Evolutionary conservation across 176 grass and related monocot species (phyloP).

Genomic region (Juncus effusus): DNA sequence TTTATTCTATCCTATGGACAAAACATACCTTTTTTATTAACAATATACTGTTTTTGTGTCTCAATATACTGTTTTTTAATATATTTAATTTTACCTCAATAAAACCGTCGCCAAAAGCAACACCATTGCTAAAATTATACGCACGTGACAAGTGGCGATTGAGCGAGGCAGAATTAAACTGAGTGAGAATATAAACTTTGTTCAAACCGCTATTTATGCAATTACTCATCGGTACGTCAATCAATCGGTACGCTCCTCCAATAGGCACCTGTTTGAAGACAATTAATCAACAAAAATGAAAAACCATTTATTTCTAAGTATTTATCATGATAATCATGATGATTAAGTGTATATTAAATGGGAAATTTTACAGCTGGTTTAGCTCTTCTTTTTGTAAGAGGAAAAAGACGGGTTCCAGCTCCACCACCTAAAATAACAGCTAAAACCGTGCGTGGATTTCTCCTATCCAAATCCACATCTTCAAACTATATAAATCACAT

Average conservation of each 20-base stretch:
- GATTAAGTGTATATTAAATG: not conserved
- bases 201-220: slow-evolving; percentile 92
- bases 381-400: slow-evolving; percentile 81
- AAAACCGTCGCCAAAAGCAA: slow-evolving; percentile 65
- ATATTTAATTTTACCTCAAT: slow-evolving; percentile 45
- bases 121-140: slow-evolving; percentile 66
- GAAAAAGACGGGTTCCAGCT: slow-evolving; percentile 78
- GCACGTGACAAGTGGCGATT: slow-evolving; percentile 75
- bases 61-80: not conserved
- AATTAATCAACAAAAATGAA: not conserved
- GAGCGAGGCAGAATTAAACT: slow-evolving; percentile 83
- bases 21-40: no score
- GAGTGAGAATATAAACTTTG: slow-evolving; percentile 91
- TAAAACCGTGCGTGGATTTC: slow-evolving; percentile 61
- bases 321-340: slow-evolving; percentile 1
- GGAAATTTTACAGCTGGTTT: slow-evolving; percentile 70
- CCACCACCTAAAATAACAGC: slow-evolving; percentile 86
- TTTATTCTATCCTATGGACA: no score
- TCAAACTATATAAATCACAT: slow-evolving; percentile 34
- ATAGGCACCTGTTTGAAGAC: slow-evolving; percentile 55
- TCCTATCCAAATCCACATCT: slow-evolving; percentile 36
- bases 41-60: no score
- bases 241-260: slow-evolving; percentile 76
- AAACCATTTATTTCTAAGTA: no score
- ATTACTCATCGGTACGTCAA: slow-evolving; percentile 97